Percentiles rank a stretch among this genome's conserved stretches.
Conservation (phyloP, 768 basidiomycete species). For the Exidia glandulosa region DNA sequence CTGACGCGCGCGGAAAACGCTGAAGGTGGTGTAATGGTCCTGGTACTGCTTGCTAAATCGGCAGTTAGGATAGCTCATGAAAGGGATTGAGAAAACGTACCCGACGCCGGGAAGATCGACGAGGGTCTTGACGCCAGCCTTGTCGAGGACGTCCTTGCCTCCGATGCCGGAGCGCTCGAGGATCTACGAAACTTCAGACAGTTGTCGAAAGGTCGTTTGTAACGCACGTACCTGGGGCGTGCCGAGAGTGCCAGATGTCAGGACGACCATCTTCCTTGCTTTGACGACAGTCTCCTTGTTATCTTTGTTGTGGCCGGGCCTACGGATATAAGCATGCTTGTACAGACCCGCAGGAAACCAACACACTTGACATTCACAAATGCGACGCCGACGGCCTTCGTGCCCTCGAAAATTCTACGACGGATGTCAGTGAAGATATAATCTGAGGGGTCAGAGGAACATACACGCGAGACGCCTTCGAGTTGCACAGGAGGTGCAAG, state of each 20-base stretch:
- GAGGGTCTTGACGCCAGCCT: conserved; percentile 49
- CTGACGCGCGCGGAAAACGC: conserved; percentile 45
- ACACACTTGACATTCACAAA: conserved; percentile 12
- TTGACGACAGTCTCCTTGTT: conserved; percentile 21
- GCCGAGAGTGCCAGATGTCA: conserved; percentile 57
- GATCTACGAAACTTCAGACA: conserved; percentile 26
- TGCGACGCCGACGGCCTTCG: conserved; percentile 59
- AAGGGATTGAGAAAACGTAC: conserved; percentile 8
- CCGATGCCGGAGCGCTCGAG: conserved; percentile 66
- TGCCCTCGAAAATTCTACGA: conserved; percentile 67
- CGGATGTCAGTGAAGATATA: too few relatives aligned
- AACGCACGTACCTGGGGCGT: conserved; percentile 36
- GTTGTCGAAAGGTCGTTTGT: background rate
- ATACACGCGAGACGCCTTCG: conserved; percentile 56
- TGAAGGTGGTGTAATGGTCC: conserved; percentile 65
- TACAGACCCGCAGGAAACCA: too few relatives aligned
- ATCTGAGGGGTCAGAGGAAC: too few relatives aligned
- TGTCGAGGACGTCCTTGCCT: conserved; percentile 22
- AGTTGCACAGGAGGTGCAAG: conserved; percentile 53
- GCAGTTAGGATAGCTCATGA: background rate
- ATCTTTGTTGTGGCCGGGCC: background rate
- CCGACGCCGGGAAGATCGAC: conserved; percentile 64
- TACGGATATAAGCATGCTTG: background rate
- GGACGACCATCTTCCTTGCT: conserved; percentile 55
- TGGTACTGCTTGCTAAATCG: conserved; percentile 51